Evolutionary conservation across 345 rosid species (phyloP).

Genomic region (Salix exigua): DNA sequence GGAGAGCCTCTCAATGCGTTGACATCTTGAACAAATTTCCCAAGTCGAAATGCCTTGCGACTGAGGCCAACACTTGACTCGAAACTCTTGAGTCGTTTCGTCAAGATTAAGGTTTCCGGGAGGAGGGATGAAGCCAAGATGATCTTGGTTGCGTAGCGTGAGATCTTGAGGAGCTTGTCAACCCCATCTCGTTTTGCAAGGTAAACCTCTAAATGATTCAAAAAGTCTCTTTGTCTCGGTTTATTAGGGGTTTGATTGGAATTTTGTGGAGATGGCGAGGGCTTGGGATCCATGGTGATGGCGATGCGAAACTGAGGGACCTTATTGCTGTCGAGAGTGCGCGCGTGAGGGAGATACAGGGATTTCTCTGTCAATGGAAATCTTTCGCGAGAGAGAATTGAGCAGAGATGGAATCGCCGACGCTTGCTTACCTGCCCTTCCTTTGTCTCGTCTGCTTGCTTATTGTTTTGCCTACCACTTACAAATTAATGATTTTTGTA

Average conservation of each 20-base stretch:
- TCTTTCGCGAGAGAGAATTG: neutral
- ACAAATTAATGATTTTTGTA: no score
- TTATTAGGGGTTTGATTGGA: neutral
- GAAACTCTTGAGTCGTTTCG: conserved; percentile 57
- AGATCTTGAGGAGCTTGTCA: conserved; percentile 86
- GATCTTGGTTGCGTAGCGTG: conserved; percentile 83
- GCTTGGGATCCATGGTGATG: neutral
- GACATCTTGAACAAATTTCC: conserved; percentile 82
- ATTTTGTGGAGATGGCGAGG: neutral
- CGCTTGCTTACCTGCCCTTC: neutral
- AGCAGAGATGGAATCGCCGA: neutral
- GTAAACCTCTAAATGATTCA: conserved; percentile 57
- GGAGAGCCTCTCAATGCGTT: conserved; percentile 58
- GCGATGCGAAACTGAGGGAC: neutral
- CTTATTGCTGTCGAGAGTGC: no score
- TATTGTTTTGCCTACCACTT: neutral
- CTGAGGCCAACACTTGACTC: conserved; percentile 94
- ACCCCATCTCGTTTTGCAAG: conserved; percentile 65
- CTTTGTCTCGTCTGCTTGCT: neutral
- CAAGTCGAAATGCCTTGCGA: conserved; percentile 93
- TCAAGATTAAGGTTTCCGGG: conserved; percentile 42
- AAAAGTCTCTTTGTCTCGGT: conserved; percentile 8
- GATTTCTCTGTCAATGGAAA: neutral
- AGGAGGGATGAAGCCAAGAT: conserved; percentile 57
- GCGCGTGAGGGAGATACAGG: neutral